phyloP scores from a whole-genome alignment of 495 filamentous ascomycete species.

The Terfezia boudieri region DNA sequence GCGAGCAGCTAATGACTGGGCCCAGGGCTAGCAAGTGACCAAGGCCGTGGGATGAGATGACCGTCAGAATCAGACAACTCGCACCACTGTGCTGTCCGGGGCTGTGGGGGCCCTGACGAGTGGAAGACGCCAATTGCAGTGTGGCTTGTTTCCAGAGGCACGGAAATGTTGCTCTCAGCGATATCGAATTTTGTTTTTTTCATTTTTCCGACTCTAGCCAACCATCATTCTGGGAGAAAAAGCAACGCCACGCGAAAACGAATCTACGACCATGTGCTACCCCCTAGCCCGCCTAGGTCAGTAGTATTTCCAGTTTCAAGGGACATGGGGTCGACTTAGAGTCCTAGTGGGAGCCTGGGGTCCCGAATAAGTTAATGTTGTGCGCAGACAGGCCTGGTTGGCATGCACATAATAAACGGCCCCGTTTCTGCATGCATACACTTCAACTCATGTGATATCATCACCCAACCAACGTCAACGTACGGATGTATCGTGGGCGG shows the following conservation, averaged over 20 bases:
- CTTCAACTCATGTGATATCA: slow-evolving; percentile 15
- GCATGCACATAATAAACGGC: slow-evolving; percentile 16
- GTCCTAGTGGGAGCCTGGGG: not conserved
- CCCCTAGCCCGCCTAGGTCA: no score
- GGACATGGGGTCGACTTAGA: not conserved
- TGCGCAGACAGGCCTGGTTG: not conserved
- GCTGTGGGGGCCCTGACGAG: slow-evolving; percentile 8
- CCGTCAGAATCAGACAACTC: not conserved
- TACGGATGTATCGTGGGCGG: no score
- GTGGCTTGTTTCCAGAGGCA: slow-evolving; percentile 6
- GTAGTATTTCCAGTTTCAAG: no score
- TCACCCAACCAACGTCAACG: slow-evolving; percentile 1
- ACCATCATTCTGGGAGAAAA: not conserved
- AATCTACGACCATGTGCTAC: no score
- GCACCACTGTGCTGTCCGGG: slow-evolving; percentile 2
- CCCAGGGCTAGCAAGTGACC: slow-evolving; percentile 4
- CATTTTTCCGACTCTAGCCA: not conserved
- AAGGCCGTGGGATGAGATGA: slow-evolving; percentile 12
- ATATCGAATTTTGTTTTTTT: not conserved
- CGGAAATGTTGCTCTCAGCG: slow-evolving; percentile 6
- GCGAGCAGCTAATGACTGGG: no score
- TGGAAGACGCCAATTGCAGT: slow-evolving; percentile 2
- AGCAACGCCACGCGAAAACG: not conserved
- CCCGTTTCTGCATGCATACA: slow-evolving; percentile 16
- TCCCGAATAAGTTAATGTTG: not conserved